Evolutionary conservation across 2,329 filamentous ascomycete species (phyloP), one percentile per base, ranked within the genome.

Genomic region (Fusarium subtropicale): DNA sequence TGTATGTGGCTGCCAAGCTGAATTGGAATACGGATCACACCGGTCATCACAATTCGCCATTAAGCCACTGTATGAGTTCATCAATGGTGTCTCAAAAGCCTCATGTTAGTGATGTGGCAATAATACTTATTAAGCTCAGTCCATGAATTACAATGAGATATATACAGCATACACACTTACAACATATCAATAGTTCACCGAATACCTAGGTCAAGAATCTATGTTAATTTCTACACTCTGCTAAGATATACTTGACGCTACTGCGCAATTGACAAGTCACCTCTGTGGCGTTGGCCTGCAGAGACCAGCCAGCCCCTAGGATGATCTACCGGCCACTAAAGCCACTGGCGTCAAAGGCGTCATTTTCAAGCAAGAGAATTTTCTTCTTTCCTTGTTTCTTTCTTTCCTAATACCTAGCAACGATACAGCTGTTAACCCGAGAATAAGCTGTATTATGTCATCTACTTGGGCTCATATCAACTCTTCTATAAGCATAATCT

Each of bases 261-360:
- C 53, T 38, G n/a, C 53, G 24, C 20, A 42, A 16, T 60, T 65
- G 53, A 53, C 60, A 34, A 34, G 36, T 24, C 26, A 24, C n/a
- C n/a, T 39, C 16, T 57, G 66, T 69, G 61, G 66, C 57, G 60
- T 52, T 69, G 52, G 56, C 45, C 66, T 42, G 3, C 10, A 47
- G 46, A 28, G 20, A 20, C 38, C 22, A 31, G 15, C 31, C 33
- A 24, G 30, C 22, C 26, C 34, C 60, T 58, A 45, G 22, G 15
- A 50, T 50, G 59, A 64, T 64, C 42, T 39, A 8, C 59, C 51
- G 38, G 60, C 31, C 28, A 15, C 59, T 58, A 11, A n/a, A 15
- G 7, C 42, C 42, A 53, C 47, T 16, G 33, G 51, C 51, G 44
- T 64, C 18, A 39, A 64, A 45, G 58, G 38, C 34, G 42, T 50